Percentiles rank a stretch among this genome's conserved stretches.
phyloP scores from a whole-genome alignment of 345 rosid genomes.

The Turritis glabra region DNA sequence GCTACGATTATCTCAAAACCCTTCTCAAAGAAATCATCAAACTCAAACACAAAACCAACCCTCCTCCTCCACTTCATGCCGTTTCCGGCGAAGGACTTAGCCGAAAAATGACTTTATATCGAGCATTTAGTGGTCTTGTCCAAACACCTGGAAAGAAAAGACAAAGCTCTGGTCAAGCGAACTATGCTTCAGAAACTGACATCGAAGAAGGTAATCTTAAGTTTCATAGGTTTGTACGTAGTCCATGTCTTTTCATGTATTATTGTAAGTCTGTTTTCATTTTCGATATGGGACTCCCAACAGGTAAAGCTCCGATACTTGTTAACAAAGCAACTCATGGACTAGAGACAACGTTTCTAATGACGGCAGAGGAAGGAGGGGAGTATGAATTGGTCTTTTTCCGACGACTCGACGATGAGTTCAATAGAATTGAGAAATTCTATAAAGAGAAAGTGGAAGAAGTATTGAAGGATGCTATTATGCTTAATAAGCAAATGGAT shows the following conservation, averaged over 20 bases:
- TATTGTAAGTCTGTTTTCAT: background rate
- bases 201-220: constrained; percentile 39
- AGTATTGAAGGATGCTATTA: constrained; percentile 54
- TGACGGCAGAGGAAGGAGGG: constrained; percentile 59
- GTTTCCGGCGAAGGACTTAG: constrained; percentile 33
- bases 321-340: constrained; percentile 42
- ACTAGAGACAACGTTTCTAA: constrained; percentile 50
- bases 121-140: constrained; percentile 62
- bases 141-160: constrained; percentile 30
- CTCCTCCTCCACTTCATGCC: constrained; percentile 25
- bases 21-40: constrained; percentile 58
- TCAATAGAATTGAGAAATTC: constrained; percentile 59
- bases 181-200: background rate
- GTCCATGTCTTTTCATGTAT: background rate
- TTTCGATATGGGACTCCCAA: background rate
- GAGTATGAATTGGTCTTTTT: constrained; percentile 61
- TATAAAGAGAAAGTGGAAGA: constrained; percentile 53
- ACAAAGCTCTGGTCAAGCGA: constrained; percentile 16
- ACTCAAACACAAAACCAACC: constrained; percentile 42
- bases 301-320: constrained; percentile 36
- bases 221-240: background rate
- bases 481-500: constrained; percentile 61
- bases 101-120: constrained; percentile 47
- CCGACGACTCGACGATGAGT: constrained; percentile 64
- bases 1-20: constrained; percentile 53